phyloP scores from a whole-genome alignment of 306 rosid genomes.

The Casuarina glauca region DNA sequence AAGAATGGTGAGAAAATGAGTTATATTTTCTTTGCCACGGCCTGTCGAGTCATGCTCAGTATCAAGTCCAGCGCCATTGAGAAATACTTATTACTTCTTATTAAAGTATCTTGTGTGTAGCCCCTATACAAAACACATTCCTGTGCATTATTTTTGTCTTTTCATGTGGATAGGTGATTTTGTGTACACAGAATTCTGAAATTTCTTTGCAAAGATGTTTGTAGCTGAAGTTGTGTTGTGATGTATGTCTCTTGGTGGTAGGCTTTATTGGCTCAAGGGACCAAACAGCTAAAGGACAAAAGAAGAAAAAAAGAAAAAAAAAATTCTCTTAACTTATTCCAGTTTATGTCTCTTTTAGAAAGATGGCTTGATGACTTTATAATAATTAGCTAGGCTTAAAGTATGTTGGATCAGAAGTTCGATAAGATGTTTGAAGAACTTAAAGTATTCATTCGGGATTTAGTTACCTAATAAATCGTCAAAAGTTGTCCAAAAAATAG shows the following conservation, averaged over 20 bases:
- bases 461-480: too few species aligned
- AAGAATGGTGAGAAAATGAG: slow-evolving; percentile 67
- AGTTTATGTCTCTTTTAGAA: too few species aligned
- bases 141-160: slow-evolving; percentile 24
- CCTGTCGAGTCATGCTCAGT: slow-evolving; percentile 36
- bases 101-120: slow-evolving; percentile 18
- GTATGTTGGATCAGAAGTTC: too few species aligned
- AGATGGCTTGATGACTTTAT: too few species aligned
- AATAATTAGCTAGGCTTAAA: too few species aligned
- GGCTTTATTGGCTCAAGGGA: background rate
- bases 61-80: background rate
- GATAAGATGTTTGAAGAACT: too few species aligned
- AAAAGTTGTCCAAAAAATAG: too few species aligned
- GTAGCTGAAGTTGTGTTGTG: too few species aligned
- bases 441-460: too few species aligned
- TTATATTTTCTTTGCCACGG: slow-evolving; percentile 21
- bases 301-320: too few species aligned
- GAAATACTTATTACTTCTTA: slow-evolving; percentile 18
- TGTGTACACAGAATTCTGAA: slow-evolving; percentile 15
- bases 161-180: slow-evolving; percentile 32
- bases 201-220: background rate
- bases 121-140: slow-evolving; percentile 28
- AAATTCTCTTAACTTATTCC: too few species aligned
- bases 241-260: background rate
- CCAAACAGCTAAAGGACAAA: too few species aligned